These are phyloP conservation scores for Umbilicaria muhlenbergii DNA, from an alignment of 495 filamentous ascomycete genomes.

Conservation along the genomic window DNA sequence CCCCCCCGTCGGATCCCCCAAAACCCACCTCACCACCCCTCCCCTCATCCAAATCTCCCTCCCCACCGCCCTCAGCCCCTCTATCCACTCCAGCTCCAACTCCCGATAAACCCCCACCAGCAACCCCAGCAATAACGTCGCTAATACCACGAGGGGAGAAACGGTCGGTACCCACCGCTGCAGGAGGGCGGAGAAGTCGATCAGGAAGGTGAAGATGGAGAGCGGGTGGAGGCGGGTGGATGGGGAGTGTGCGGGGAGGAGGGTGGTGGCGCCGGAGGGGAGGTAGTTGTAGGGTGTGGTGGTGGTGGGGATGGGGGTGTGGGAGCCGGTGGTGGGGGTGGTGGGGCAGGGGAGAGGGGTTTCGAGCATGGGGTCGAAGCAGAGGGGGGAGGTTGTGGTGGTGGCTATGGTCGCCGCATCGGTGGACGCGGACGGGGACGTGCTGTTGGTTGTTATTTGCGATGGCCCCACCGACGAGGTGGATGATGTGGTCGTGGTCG, in stretches of 20 bases:
- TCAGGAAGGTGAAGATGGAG: background rate
- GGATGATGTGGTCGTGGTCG: background rate
- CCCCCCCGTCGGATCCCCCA: too few relatives aligned
- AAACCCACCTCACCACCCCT: background rate
- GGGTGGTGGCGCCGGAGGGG: background rate
- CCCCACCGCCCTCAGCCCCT: background rate
- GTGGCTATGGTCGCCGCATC: background rate
- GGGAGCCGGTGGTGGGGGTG: background rate
- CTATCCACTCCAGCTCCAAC: background rate
- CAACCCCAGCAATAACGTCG: too few relatives aligned
- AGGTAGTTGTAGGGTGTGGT: background rate
- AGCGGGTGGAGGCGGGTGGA: background rate
- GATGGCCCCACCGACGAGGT: background rate
- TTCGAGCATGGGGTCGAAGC: constrained; percentile 6
- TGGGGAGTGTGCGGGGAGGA: background rate
- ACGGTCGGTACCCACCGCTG: background rate
- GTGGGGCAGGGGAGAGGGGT: constrained; percentile 1
- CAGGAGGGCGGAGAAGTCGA: background rate
- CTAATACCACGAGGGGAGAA: too few relatives aligned
- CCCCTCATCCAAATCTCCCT: background rate
- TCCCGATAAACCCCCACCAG: too few relatives aligned
- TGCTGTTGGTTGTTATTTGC: background rate
- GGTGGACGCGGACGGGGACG: background rate
- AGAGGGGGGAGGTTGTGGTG: constrained; percentile 1
- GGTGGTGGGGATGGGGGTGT: background rate